Evolutionary conservation across 2,329 filamentous ascomycete species (phyloP).

Genomic region (Aaosphaeria pasadenensis): DNA sequence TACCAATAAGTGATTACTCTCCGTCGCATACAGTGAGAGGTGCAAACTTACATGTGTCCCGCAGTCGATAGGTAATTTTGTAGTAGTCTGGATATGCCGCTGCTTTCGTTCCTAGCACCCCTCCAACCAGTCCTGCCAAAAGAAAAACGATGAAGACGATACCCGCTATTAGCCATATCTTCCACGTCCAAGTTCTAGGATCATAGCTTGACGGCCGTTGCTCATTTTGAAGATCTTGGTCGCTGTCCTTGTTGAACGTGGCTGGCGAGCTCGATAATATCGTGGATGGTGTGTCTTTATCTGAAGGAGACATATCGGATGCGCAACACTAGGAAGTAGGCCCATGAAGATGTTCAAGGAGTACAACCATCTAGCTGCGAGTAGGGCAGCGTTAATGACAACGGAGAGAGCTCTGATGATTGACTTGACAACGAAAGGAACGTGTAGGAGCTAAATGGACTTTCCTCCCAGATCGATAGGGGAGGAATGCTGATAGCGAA

Average conservation of each 20-base stretch:
- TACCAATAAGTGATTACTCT: not conserved
- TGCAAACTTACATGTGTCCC: conserved; percentile 13
- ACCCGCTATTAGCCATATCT: conserved; percentile 8
- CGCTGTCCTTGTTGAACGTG: not conserved
- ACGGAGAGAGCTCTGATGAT: not conserved
- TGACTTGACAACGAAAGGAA: not conserved
- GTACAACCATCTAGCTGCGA: not conserved
- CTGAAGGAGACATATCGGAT: not conserved
- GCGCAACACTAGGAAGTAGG: not conserved
- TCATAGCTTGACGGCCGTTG: conserved; percentile 1
- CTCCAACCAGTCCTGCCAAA: conserved; percentile 8
- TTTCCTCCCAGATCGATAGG: not conserved
- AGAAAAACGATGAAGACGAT: conserved; percentile 5
- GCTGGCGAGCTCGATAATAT: not conserved
- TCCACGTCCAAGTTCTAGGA: conserved; percentile 9
- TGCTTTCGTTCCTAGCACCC: conserved; percentile 12
- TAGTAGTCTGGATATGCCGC: conserved; percentile 18
- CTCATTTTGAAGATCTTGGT: not conserved
- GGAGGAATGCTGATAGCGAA: not conserved
- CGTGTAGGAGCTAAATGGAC: not conserved
- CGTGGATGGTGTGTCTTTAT: not conserved
- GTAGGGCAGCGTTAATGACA: not conserved
- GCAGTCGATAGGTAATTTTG: conserved; percentile 11
- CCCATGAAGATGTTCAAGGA: not conserved
- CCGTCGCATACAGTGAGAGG: not conserved